Percentiles rank a stretch among this genome's conserved stretches.
These are phyloP conservation scores for Rhynchosporium agropyri DNA, from an alignment of 2,329 filamentous ascomycete genomes.

Conservation along the genomic window DNA sequence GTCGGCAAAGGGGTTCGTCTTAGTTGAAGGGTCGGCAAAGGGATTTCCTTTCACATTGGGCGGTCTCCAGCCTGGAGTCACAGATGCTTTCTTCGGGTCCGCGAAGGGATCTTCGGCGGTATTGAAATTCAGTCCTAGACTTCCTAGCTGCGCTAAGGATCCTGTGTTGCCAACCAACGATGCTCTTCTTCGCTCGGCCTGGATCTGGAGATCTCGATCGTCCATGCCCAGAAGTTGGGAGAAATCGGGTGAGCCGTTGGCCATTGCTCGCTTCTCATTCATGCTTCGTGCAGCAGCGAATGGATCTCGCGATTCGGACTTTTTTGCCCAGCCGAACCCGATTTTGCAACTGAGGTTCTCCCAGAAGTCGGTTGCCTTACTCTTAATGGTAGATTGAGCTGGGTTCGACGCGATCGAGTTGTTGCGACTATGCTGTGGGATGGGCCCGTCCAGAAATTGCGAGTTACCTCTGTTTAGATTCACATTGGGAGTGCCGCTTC, in stretches of 20 bases:
- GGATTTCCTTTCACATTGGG: constrained; percentile 27
- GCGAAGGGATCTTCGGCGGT: constrained; percentile 35
- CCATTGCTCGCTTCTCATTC: constrained; percentile 35
- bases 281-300: constrained; percentile 40
- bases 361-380: constrained; percentile 51
- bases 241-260: constrained; percentile 33
- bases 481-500: constrained; percentile 47
- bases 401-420: constrained; percentile 40
- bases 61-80: constrained; percentile 11
- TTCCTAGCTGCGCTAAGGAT: constrained; percentile 34
- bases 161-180: constrained; percentile 28
- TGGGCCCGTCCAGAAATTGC: constrained; percentile 48
- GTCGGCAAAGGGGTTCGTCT: constrained; percentile 32
- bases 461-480: constrained; percentile 57
- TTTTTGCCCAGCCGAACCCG: constrained; percentile 45
- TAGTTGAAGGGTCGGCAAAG: constrained; percentile 33
- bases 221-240: constrained; percentile 38
- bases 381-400: constrained; percentile 34
- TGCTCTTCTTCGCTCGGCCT: constrained; percentile 33
- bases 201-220: constrained; percentile 36
- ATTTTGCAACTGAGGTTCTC: constrained; percentile 47
- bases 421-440: constrained; percentile 46
- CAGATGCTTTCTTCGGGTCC: constrained; percentile 27
- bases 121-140: constrained; percentile 37
- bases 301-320: constrained; percentile 45